Evolutionary conservation across 2,329 filamentous ascomycete genomes (phyloP), one percentile per base, ranked within the genome.

Genomic region (Calonectria multiphialidica): DNA sequence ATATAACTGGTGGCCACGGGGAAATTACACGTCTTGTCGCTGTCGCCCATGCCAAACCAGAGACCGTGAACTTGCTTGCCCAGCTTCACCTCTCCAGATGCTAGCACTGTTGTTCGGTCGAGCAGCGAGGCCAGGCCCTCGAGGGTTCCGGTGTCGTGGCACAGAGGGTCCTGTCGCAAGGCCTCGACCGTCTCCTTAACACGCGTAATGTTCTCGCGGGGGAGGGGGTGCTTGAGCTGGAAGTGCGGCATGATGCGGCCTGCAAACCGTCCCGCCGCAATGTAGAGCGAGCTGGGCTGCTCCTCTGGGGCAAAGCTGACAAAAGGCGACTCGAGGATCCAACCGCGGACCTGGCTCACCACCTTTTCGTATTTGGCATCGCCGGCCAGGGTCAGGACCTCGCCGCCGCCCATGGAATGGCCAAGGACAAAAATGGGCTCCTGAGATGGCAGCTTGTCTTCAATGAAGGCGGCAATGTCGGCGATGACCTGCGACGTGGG

Each of bases 381-480:
- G 68, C 85, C 88, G 28, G 88, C 88, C 25, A 93, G 82, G 50
- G 90, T 91, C 10, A 98, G 85, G 7, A 92, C 90, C 83, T 97
- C 90, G 28, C 92, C 94, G 71, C 96, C 96, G 75, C 96, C 96
- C 95, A 98, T 98, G 25, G 93, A 95, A 84, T 98, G 95, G 66
- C 96, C 96, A 87, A 97, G 91, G 23, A 98, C 88, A 84, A 98
- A 98, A 18, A 97, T 81, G 0, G 95, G 95, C 42, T 87, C 84
- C 5, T 83, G 79, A 28, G 83, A 82, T 12, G 88, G 88, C 6
- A 92, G 85, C 74, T 93, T 89, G 37, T 86, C 85, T 71, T 87
- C 87, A 76, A 97, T 87, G 82, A 98, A 95, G 50, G 92, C 92
- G 13, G 92, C 94, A 67, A 98, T 92, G 82, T 98, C 96, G 70